Percentiles rank a stretch among this genome's conserved stretches.
These are phyloP conservation scores for Nicotiana obtusifolia DNA, from an alignment of 257 asterid genomes.

Conservation along the genomic window DNA sequence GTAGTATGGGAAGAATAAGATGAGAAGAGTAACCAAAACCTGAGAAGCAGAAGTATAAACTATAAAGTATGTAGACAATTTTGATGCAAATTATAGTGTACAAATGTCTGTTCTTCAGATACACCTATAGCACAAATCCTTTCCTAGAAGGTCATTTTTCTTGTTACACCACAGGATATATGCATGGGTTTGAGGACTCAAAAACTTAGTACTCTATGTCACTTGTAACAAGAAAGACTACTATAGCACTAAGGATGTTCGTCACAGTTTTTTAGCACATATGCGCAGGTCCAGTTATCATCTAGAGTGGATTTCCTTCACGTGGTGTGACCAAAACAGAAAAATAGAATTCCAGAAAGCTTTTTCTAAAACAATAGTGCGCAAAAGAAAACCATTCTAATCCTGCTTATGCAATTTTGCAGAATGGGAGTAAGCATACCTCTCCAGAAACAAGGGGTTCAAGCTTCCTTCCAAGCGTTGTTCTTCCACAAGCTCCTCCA, in stretches of 20 bases:
- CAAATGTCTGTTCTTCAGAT: not conserved
- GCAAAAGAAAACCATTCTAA: not conserved
- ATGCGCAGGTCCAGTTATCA: not conserved
- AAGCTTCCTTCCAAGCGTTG: constrained; percentile 25
- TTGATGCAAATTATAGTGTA: not conserved
- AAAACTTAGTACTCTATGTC: not conserved
- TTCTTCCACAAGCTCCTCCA: constrained; percentile 78
- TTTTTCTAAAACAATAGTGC: not conserved
- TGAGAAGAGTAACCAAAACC: not conserved
- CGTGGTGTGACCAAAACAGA: not conserved
- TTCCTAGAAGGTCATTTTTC: not conserved
- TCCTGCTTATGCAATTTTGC: not conserved
- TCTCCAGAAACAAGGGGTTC: constrained; percentile 47
- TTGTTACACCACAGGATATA: not conserved
- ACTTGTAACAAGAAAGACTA: not conserved
- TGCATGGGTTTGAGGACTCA: not conserved
- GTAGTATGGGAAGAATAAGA: not conserved
- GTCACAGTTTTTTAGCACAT: not conserved
- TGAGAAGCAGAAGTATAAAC: not conserved
- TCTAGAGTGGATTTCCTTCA: not conserved
- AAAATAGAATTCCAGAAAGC: not conserved
- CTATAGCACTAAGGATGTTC: not conserved
- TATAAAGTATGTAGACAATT: not conserved
- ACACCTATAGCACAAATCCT: not conserved
- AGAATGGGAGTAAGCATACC: constrained; percentile 20